Base-by-base conservation (phyloP, 169 alveolate genomes). In the Cyclospora cayetanensis region DNA sequence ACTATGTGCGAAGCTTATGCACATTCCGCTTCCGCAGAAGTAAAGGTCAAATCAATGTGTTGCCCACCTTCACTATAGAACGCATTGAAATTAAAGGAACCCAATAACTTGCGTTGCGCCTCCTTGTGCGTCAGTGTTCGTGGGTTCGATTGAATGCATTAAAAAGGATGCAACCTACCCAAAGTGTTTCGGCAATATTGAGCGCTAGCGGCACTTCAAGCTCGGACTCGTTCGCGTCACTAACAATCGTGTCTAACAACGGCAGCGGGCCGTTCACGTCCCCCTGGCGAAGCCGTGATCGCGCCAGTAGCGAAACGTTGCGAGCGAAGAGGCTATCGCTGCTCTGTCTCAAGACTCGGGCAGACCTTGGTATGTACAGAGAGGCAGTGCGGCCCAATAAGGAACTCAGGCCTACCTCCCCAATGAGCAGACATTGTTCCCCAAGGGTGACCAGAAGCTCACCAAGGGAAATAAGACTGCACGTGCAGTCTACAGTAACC, bases 401-500 rank as follows among this genome's bases (percentile, higher is more conserved):
- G 41, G 70, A 50, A 31, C 76, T 53, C 22, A 80, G 27, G 60
- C 90, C 90, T 4, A 80, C 77, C 27, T 80, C 90, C 76, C 90
- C 90, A 35, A 80, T 80, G 41, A 80, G 76, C 74, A 80, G n/a
- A 53, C 90, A 80, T 63, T 80, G 90, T 29, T 80, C 90, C 53
- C 90, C 90, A 22, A 80, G 66, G 39, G 90, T 80, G 41, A 80
- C 53, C 76, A 80, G 53, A 72, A 80, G 68, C 76, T 80, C 90
- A 42, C 90, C 90, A 29, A 80, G 43, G 18, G 90, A 80, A 34
- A 80, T 35, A 39, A 80, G 90, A 39, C 76, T 52, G 60, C 90
- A 52, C 15, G 74, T 53, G 35, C 90, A 76, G 4, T 80, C 70
- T n/a, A 80, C 37, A 7, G 90, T 80, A 52, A 80, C 90, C 7